Percentiles rank a stretch among this genome's conserved stretches.
Conservation (phyloP, 2,329 filamentous ascomycete species). For the Pyricularia sp. region DNA sequence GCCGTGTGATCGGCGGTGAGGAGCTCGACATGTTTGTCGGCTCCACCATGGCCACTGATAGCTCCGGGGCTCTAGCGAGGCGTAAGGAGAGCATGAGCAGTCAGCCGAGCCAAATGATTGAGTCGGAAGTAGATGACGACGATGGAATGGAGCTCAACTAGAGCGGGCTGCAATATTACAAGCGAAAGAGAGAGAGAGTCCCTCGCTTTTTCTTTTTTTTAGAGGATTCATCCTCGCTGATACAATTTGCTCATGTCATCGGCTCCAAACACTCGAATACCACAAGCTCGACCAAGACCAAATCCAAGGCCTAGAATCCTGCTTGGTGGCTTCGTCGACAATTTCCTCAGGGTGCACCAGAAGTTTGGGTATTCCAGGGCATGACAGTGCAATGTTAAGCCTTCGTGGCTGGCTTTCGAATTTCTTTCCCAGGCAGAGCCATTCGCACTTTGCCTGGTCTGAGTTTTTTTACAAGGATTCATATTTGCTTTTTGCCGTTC, state of each 20-base stretch:
- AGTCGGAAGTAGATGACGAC: constrained; percentile 36
- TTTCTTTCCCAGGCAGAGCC: not conserved
- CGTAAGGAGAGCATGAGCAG: constrained; percentile 54
- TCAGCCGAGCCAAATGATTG: constrained; percentile 45
- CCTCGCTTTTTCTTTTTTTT: not conserved
- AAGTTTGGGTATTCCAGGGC: not conserved
- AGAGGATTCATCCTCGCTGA: not conserved
- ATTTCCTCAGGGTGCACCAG: not conserved
- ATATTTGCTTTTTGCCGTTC: not conserved
- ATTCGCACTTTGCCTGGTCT: not conserved
- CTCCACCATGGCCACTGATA: constrained; percentile 34
- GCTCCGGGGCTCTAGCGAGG: constrained; percentile 22
- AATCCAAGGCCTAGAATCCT: not conserved
- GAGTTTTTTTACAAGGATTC: not conserved
- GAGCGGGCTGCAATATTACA: not conserved
- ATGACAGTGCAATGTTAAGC: too few relatives aligned
- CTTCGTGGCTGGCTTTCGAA: not conserved
- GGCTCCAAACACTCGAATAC: not conserved
- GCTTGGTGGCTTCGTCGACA: not conserved
- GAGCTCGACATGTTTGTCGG: constrained; percentile 53
- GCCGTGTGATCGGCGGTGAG: constrained; percentile 81
- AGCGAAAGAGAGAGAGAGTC: not conserved
- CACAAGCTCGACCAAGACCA: not conserved
- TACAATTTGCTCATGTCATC: not conserved
- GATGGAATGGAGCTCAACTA: constrained; percentile 15